Base-by-base conservation (phyloP, 306 rosid species). In the Lathyrus sativus region DNA sequence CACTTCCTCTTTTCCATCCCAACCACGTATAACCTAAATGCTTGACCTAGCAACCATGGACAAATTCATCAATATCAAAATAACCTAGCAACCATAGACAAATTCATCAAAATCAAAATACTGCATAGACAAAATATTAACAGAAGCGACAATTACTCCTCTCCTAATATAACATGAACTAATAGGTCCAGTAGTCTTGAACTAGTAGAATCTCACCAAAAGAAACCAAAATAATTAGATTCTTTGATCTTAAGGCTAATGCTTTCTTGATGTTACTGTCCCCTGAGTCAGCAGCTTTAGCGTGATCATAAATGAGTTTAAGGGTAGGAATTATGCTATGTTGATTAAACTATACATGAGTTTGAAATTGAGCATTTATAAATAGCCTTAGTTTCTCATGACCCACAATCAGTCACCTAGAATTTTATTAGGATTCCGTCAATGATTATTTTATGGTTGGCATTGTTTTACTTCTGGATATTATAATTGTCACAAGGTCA, bases 181-280 rank as follows among this genome's bases (percentile, higher is more conserved):
- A 13, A 19, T 62, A 62, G 62, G 63, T 50, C 56, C 4, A 51
- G 78, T 56, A 43, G 37, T 41, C 65, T 41, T 73, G 49, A 51
- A 54, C 66, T 55, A 19, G 48, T 38, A 51, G 54, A 24, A 49
- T 72, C 62, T 11, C 14, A 38, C 41, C 55, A 62, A 49, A 62
- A n/a, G 50, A 53, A 54, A 65, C 41, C 66, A 65, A 56, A 31
- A 11, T 51, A 75, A 22, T 46, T 26, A 48, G 63, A 59, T 49
- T 68, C 41, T 50, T 68, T 58, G 46, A 46, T 58, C 74, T 46
- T 37, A 48, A 35, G 67, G 17, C 53, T 33, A 13, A 39, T 29
- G 50, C 11, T 50, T 24, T 12, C 18, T 37, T 49, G 69, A 59
- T 48, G 48, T 50, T 66, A 39, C 41, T 75, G 63, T 61, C 12